Evolutionary conservation across 192 early-diverging fungal genomes (phyloP), one percentile per base, ranked within the genome.

Genomic region (Ambispora gerdemannii): DNA sequence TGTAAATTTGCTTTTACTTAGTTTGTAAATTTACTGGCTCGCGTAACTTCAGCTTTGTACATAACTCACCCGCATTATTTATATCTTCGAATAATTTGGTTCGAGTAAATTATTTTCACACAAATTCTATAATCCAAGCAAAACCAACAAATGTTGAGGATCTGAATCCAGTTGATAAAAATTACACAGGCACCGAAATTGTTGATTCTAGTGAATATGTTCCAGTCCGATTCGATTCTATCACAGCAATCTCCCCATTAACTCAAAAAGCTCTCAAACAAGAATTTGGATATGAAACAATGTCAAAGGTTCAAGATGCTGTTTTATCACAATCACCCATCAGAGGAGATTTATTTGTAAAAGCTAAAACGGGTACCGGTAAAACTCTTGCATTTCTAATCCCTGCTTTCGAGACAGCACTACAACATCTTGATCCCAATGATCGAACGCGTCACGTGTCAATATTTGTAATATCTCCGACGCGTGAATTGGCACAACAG

Each of bases 331-430:
- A 81, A 33, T 71, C 93, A 33, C 91, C 92, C 22, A 84, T 88
- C 24, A 77, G 83, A 17, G 74, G 73, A 8, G 97, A 98, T 73
- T 82, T 98, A 67, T 88, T 98, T 78, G 91, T 97, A 68, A 90
- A 94, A 70, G 94, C 95, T 8, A 96, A 97, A 79, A 98, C 97
- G 13, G 97, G 97, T 72, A 97, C 95, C 0, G 97, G 97, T 50
- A 98, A 98, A 77, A 98, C 95, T 0, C 77, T 93, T 20, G 97
- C 94, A n/a, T 98, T 98, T 66, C 76, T 98, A 75, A 84, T 94
- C 32, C 90, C 95, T 7, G 93, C 94, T 1, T 67, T 97, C 22
- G 90, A 98, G 63, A 84, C 89, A 31, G 78, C 90, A 0, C 33
- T 88, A 32, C 72, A 76, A 25, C 82, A 86, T 63, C 74, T 77